Evolutionary conservation across 2,329 filamentous ascomycete species (phyloP), one percentile per base, ranked within the genome.

Genomic region (Colletotrichum chlorophyti): DNA sequence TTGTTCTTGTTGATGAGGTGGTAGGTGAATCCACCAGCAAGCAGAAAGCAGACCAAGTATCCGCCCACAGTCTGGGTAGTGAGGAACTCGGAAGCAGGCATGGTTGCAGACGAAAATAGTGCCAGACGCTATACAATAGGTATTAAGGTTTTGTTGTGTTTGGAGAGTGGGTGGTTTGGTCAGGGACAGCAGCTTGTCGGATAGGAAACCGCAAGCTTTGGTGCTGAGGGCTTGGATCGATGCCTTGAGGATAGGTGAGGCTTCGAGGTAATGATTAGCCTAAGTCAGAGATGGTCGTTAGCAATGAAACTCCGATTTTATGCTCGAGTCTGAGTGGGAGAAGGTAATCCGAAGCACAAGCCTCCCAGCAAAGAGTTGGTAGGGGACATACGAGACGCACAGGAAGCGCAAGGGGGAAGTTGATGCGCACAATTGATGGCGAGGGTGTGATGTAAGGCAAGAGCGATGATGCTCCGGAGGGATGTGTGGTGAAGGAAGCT

Each of bases 1-100:
- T 72, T 65, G 53, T 69, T 72, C 57, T 70, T 71, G 51, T 65
- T 64, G 27, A 48, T 55, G 53, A 61, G 61, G 43, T 49, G 37
- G 47, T 64, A 64, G 17, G 48, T 49, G 21, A 62, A 38, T 31
- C 53, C 54, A 14, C 61, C 61, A n/a, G 59, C 50, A 21, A 63
- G 26, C 41, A 54, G 55, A 47, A 29, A 63, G 50, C 15, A 49
- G 34, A 61, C 60, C 15, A 58, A 23, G 59, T 61, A 63, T 5
- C 61, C 61, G 26, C 59, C 61, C 35, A 62, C 47, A 6, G 55
- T 60, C 23, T 61, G 52, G 45, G 61, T 52, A 17, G 54, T 55
- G 31, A 62, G 37, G 32, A 54, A 62, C 26, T 62, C 59, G 10
- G 59, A 64, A 27, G 59, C 43, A 26, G 65, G 43, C 62, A 64